These are phyloP conservation scores for Scedosporium boydii DNA, from an alignment of 2,329 filamentous ascomycete species.

Conservation along the genomic window DNA sequence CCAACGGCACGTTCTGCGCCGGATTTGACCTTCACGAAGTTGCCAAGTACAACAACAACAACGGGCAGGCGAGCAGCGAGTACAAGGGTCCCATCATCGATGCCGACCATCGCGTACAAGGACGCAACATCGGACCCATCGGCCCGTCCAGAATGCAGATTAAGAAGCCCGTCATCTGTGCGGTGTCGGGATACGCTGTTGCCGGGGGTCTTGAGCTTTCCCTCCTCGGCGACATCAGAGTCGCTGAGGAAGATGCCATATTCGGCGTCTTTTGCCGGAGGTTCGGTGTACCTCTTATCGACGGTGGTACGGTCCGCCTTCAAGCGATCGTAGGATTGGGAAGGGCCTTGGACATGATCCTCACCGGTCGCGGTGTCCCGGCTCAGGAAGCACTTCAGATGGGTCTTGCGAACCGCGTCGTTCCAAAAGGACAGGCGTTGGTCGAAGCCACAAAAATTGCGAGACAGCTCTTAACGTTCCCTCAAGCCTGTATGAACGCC, in stretches of 20 bases:
- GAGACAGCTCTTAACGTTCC: constrained; percentile 34
- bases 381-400: constrained; percentile 40
- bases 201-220: constrained; percentile 34
- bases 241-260: constrained; percentile 41
- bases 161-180: no score
- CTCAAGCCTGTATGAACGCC: constrained; percentile 40
- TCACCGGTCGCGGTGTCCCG: constrained; percentile 39
- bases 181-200: no score
- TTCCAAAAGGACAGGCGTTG: constrained; percentile 37
- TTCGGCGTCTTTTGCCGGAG: constrained; percentile 48
- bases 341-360: constrained; percentile 44
- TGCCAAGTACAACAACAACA: constrained; percentile 21
- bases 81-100: no score
- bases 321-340: constrained; percentile 41
- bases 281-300: constrained; percentile 21
- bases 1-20: constrained; percentile 38
- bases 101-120: no score
- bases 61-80: no score
- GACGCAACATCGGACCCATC: no score
- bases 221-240: constrained; percentile 41
- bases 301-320: constrained; percentile 36
- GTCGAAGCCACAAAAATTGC: constrained; percentile 39
- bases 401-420: constrained; percentile 43
- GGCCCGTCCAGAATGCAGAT: no score
- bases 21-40: constrained; percentile 41